phyloP scores from a whole-genome alignment of 305 asterid species.

The Fraxinus albicans region DNA sequence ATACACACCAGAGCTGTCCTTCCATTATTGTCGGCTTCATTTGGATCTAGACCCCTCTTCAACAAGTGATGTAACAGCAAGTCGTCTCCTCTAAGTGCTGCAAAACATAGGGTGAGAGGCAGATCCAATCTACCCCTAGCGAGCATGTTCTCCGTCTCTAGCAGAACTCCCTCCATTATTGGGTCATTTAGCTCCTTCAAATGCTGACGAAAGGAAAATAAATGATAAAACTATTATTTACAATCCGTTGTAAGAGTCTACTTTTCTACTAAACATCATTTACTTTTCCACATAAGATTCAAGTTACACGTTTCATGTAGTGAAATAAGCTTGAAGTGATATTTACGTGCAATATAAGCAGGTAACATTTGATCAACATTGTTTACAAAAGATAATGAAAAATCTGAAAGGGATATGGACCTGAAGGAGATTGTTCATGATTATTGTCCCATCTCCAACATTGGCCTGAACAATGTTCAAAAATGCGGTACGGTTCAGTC shows the following conservation, averaged over 20 bases:
- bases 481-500: conserved; percentile 78
- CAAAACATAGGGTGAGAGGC: conserved; percentile 86
- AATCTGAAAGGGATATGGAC: conserved; percentile 25
- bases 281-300: background rate
- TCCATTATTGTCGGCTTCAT: conserved; percentile 80
- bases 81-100: conserved; percentile 85
- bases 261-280: background rate
- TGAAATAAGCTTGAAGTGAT: background rate
- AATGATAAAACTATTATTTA: background rate
- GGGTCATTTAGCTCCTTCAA: conserved; percentile 80
- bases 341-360: background rate
- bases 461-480: conserved; percentile 85
- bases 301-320: background rate
- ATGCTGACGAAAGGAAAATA: conserved; percentile 42
- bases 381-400: background rate
- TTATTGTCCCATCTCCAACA: conserved; percentile 82
- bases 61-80: conserved; percentile 72
- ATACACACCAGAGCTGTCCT: conserved; percentile 75
- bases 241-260: background rate
- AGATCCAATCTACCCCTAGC: conserved; percentile 93
- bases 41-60: conserved; percentile 87
- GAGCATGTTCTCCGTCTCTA: conserved; percentile 85
- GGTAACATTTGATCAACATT: background rate
- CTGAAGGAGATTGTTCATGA: conserved; percentile 93
- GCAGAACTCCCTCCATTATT: conserved; percentile 79